These are phyloP conservation scores for Aspergillus oerlinghausenensis DNA, from an alignment of 2,329 filamentous ascomycete species.

Conservation along the genomic window DNA sequence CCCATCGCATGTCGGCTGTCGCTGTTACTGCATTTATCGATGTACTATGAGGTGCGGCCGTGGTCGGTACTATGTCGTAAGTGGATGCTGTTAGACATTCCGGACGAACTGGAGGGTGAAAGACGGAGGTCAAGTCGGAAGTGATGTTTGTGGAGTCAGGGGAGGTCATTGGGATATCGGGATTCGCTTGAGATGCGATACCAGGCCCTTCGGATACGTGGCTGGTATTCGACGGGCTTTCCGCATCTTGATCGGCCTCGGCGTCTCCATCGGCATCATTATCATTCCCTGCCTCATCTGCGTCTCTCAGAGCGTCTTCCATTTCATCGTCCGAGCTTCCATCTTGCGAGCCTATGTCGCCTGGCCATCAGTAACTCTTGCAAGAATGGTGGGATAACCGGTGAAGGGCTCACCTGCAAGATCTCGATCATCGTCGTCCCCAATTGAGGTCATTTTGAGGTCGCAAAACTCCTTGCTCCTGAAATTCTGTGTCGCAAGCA, in stretches of 20 bases:
- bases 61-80: constrained; percentile 96
- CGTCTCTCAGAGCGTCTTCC: constrained; percentile 43
- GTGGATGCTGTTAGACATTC: constrained; percentile 74
- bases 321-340: constrained; percentile 47
- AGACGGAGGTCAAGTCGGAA: constrained; percentile 36
- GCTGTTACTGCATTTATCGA: constrained; percentile 90
- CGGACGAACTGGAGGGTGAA: constrained; percentile 62
- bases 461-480: background rate
- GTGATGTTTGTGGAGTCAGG: constrained; percentile 35
- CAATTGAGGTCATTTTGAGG: constrained; percentile 28
- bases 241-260: constrained; percentile 31
- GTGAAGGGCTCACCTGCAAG: constrained; percentile 29
- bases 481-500: background rate
- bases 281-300: constrained; percentile 38
- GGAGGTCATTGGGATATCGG: constrained; percentile 46
- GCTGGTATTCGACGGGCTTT: constrained; percentile 38
- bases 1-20: constrained; percentile 90
- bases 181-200: constrained; percentile 40
- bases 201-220: constrained; percentile 35
- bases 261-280: constrained; percentile 32
- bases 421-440: constrained; percentile 41
- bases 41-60: constrained; percentile 91
- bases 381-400: background rate
- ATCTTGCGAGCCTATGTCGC: constrained; percentile 42
- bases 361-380: constrained; percentile 6